These are phyloP conservation scores for Thraustochytrium striatum DNA, from an alignment of 352 stramenopile species.

Conservation along the genomic window DNA sequence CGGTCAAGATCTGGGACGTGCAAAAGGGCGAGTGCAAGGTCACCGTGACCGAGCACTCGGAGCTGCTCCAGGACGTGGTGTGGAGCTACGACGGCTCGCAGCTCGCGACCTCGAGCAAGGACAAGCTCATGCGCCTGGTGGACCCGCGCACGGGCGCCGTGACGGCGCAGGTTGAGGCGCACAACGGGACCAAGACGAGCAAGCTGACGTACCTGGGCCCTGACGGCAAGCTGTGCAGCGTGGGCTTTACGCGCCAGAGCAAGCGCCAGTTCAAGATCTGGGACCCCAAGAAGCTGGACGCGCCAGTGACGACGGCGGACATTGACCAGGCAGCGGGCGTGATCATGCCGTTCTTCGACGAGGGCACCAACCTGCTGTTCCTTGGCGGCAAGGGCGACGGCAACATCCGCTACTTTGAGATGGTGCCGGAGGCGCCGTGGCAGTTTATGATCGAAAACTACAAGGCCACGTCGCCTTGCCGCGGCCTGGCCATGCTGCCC, in stretches of 20 bases:
- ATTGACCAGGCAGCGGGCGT: conserved; percentile 89
- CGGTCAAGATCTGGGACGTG: conserved; percentile 97
- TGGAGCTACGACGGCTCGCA: conserved; percentile 94
- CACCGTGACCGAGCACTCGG: conserved; percentile 58
- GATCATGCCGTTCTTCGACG: conserved; percentile 98
- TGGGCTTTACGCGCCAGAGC: conserved; percentile 92
- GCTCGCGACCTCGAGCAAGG: conserved; percentile 93
- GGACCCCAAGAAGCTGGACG: conserved; percentile 70
- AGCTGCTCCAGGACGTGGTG: conserved; percentile 91
- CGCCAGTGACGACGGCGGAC: conserved; percentile 47
- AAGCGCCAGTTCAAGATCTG: conserved; percentile 89
- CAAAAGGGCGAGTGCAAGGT: conserved; percentile 85
- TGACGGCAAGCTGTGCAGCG: conserved; percentile 90
- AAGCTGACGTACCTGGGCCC: conserved; percentile 94
- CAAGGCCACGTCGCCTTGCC: conserved; percentile 61
- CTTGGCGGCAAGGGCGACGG: conserved; percentile 95
- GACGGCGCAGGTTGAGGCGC: conserved; percentile 63
- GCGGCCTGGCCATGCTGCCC: conserved; percentile 96
- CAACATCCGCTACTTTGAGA: conserved; percentile 98
- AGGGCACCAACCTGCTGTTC: conserved; percentile 96
- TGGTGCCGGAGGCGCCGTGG: conserved; percentile 84
- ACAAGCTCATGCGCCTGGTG: conserved; percentile 94
- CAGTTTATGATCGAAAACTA: conserved; percentile 47
- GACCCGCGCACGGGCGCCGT: conserved; percentile 82
- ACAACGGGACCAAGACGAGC: conserved; percentile 94